These are phyloP conservation scores for Mycosphaerella sp. DNA, from an alignment of 2,329 filamentous ascomycete genomes.

Conservation along the genomic window DNA sequence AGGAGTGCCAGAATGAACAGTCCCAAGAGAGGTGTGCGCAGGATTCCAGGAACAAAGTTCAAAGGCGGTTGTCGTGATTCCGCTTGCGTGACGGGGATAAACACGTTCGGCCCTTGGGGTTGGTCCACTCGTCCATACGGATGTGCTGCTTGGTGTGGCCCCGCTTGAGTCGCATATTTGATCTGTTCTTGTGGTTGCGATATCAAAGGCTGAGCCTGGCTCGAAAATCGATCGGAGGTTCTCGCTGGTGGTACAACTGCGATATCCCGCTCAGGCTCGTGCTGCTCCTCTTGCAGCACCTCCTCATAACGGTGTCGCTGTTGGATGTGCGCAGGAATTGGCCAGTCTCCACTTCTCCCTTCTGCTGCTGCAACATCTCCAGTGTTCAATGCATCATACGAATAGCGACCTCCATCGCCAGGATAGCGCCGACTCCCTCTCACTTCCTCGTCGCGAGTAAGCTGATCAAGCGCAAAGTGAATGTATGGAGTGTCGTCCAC, in stretches of 20 bases:
- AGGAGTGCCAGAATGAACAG: slow-evolving; percentile 56
- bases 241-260: slow-evolving; percentile 3
- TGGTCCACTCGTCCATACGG: slow-evolving; percentile 1
- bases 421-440: slow-evolving; percentile 48
- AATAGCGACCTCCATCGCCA: slow-evolving; percentile 20
- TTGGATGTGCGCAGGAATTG: slow-evolving; percentile 6
- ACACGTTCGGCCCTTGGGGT: slow-evolving; percentile 25
- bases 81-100: slow-evolving; percentile 30
- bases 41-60: slow-evolving; percentile 62
- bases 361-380: background rate
- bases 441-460: slow-evolving; percentile 67
- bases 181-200: slow-evolving; percentile 2
- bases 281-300: slow-evolving; percentile 20
- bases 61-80: slow-evolving; percentile 39
- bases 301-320: slow-evolving; percentile 20
- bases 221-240: background rate
- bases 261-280: slow-evolving; percentile 11
- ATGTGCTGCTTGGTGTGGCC: background rate
- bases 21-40: slow-evolving; percentile 61
- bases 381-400: slow-evolving; percentile 14
- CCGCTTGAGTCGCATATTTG: slow-evolving; percentile 4
- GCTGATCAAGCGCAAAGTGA: slow-evolving; percentile 78
- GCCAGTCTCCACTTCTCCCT: background rate
- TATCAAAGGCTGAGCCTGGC: slow-evolving; percentile 8
- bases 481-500: slow-evolving; percentile 83